Evolutionary conservation across 2,329 filamentous ascomycete genomes (phyloP).

Genomic region (Tympanopsis confertula): DNA sequence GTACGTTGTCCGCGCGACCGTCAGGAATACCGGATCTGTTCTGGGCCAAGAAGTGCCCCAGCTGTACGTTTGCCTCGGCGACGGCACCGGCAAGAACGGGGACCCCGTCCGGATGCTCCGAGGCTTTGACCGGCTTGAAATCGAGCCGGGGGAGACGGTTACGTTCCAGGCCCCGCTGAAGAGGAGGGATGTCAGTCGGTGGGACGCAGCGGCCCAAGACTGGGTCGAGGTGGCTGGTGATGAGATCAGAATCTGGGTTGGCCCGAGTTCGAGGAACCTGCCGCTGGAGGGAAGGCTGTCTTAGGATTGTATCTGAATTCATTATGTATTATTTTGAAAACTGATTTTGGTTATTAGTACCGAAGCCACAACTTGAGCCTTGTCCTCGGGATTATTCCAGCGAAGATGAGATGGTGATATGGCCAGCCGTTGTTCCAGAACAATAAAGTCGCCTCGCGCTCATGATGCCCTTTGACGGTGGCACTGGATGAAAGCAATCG

Average conservation of each 20-base stretch:
- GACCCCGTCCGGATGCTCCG: conserved; percentile 60
- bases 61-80: conserved; percentile 72
- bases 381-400: too few species aligned
- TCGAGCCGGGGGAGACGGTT: conserved; percentile 56
- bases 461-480: too few species aligned
- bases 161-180: conserved; percentile 61
- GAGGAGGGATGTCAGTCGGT: conserved; percentile 75
- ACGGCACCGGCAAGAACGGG: conserved; percentile 31
- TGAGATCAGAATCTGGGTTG: conserved; percentile 49
- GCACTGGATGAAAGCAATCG: too few species aligned
- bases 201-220: conserved; percentile 70
- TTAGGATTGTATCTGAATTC: too few species aligned
- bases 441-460: too few species aligned
- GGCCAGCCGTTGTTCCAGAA: too few species aligned
- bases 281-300: conserved; percentile 20
- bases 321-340: too few species aligned
- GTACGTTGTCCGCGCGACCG: conserved; percentile 54
- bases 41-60: conserved; percentile 64
- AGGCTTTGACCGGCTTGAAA: conserved; percentile 67
- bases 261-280: conserved; percentile 44
- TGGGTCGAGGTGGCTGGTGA: conserved; percentile 51
- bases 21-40: conserved; percentile 59
- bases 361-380: too few species aligned
- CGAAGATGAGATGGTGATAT: too few species aligned
- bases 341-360: too few species aligned